Conservation (phyloP, 495 filamentous ascomycete genomes). For the Penicillium samsonianum region DNA sequence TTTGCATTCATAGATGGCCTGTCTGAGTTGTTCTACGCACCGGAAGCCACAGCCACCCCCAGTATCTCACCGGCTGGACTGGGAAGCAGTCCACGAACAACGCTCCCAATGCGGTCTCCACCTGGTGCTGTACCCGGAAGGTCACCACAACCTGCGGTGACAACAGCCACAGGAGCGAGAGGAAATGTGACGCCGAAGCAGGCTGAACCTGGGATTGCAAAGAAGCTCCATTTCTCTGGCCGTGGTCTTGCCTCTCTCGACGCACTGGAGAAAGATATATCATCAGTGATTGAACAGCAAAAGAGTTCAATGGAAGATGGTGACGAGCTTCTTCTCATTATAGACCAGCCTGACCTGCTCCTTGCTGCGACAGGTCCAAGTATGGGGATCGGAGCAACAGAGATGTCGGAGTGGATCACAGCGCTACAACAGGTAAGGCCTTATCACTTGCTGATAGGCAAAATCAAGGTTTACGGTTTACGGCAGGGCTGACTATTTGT, state of each 20-base stretch:
- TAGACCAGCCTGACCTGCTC: constrained; percentile 55
- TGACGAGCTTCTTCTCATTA: constrained; percentile 44
- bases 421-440: constrained; percentile 46
- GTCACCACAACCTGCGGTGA: constrained; percentile 18
- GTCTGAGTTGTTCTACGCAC: constrained; percentile 52
- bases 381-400: constrained; percentile 45
- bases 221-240: constrained; percentile 40
- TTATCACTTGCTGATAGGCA: constrained; percentile 3
- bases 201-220: constrained; percentile 31
- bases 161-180: constrained; percentile 1
- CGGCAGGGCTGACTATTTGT: constrained; percentile 13
- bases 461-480: constrained; percentile 2
- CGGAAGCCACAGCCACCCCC: constrained; percentile 23
- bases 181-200: constrained; percentile 9
- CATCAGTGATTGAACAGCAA: constrained; percentile 35
- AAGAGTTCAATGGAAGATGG: constrained; percentile 24
- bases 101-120: constrained; percentile 36
- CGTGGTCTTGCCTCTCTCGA: constrained; percentile 38
- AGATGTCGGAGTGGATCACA: constrained; percentile 48
- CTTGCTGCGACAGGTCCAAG: constrained; percentile 47
- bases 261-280: constrained; percentile 42
- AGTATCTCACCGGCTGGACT: constrained; percentile 16
- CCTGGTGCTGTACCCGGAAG: constrained; percentile 35
- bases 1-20: constrained; percentile 78
- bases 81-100: constrained; percentile 28